phyloP scores from a whole-genome alignment of 305 asterid genomes.

The Striga hermonthica region DNA sequence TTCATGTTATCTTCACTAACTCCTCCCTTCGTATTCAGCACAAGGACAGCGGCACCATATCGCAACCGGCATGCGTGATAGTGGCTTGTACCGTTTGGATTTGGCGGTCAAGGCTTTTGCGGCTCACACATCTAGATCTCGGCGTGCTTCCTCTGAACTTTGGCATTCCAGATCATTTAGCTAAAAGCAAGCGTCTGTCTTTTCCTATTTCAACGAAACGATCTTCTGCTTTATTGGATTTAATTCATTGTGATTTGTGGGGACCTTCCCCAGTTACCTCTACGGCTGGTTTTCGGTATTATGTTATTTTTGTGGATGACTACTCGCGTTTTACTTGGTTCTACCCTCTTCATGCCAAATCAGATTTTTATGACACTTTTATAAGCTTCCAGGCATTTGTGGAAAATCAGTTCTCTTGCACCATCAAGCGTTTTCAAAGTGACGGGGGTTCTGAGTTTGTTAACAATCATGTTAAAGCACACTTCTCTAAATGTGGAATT shows the following conservation, averaged over 20 bases:
- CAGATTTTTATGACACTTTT: neutral
- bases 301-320: conserved; percentile 20
- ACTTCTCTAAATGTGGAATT: conserved; percentile 2
- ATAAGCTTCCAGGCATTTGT: neutral
- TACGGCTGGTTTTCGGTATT: neutral
- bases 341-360: conserved; percentile 5
- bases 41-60: too few species aligned
- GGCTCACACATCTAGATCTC: too few species aligned
- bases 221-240: neutral
- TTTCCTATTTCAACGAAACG: neutral
- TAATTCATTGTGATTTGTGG: conserved; percentile 13
- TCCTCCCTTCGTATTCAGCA: neutral
- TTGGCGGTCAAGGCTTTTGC: too few species aligned
- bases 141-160: too few species aligned
- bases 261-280: neutral
- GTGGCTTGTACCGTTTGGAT: too few species aligned
- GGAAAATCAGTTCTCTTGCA: neutral
- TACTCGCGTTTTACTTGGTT: conserved; percentile 17
- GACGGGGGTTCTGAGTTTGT: conserved; percentile 22
- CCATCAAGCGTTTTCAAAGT: conserved; percentile 13
- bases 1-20: neutral
- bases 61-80: neutral
- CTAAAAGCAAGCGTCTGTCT: neutral
- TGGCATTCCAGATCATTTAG: neutral
- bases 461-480: neutral